A percentile compares a stretch with the other conserved stretches of the same genome.
Evolutionary conservation across 768 basidiomycete genomes (phyloP).

Genomic region (Amanita pseudoporphyria): DNA sequence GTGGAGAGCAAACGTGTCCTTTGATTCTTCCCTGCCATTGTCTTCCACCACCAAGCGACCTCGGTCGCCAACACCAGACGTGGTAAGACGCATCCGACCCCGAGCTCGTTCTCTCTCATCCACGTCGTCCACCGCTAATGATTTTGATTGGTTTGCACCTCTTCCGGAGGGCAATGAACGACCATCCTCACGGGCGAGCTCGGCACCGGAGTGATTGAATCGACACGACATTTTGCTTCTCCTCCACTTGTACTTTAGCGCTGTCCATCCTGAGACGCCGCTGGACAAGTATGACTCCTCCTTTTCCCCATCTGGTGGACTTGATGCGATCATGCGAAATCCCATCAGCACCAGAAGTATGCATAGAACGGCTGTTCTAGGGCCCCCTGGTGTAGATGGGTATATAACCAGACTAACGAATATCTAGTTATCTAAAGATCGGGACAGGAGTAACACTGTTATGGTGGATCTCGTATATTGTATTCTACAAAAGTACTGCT

Average conservation of each 20-base stretch:
- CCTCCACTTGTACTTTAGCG: not conserved
- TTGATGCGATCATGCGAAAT: not conserved
- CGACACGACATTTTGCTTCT: not conserved
- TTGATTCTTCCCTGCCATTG: constrained; percentile 4
- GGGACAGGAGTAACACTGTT: not conserved
- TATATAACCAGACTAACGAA: not conserved
- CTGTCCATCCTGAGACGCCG: not conserved
- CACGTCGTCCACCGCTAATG: constrained; percentile 5
- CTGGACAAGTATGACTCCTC: not conserved
- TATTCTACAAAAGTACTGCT: not conserved
- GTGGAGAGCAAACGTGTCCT: constrained; percentile 36
- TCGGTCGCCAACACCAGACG: constrained; percentile 27
- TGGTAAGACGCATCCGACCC: constrained; percentile 11
- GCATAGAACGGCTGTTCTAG: not conserved
- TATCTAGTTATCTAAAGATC: not conserved
- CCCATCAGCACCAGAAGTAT: not conserved
- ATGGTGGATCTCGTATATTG: not conserved
- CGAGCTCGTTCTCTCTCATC: constrained; percentile 10
- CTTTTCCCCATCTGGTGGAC: constrained; percentile 1
- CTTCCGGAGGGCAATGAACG: constrained; percentile 3
- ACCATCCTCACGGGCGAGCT: constrained; percentile 5
- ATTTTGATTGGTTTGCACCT: constrained; percentile 7
- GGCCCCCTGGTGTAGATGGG: not conserved
- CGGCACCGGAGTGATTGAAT: constrained; percentile 3
- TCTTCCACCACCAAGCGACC: constrained; percentile 25